Base-by-base conservation (phyloP, 768 basidiomycete species). In the Podaxis carcinomalis region DNA sequence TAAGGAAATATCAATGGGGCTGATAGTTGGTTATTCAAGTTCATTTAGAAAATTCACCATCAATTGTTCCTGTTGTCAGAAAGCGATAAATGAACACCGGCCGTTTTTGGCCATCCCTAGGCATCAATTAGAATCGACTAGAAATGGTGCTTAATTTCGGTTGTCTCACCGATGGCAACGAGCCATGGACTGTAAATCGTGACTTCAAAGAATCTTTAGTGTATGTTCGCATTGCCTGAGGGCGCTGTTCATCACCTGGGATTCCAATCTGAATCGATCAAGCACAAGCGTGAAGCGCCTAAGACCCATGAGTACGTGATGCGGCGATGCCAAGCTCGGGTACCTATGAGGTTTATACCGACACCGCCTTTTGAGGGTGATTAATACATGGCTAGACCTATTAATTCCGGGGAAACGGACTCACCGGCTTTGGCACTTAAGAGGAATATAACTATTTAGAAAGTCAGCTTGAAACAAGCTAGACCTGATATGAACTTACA, bases 181-280 rank as follows among this genome's bases (percentile, higher is more conserved):
- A 55, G 95, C 96, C 96, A 98, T 98, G 1, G 97, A 89, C 73
- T 99, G 97, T 16, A 95, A 73, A 74, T 99, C 97, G 67, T 91
- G 91, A 67, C 90, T 93, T 58, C 28, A 44, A 44, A 50, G 35
- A 16, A 21, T 53, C 58, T 32, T 61, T 16, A 57, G 19, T 57
- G 6, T 56, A 23, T 28, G 58, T 39, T n/a, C 19, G 35, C n/a
- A 25, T 28, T 40, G 39, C 44, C 28, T 35, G 27, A 52, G 23
- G 32, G 27, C 37, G 25, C 25, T 32, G 49, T 16, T 62, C 21
- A 69, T 54, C 53, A 86, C 88, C 91, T 92, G 37, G 94, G 94
- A 74, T 95, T 96, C 94, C 94, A 97, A 68, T 95, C 94, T 19
- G 89, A 90, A 72, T 97, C 95, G 40, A 96, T 78, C 51, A 95